Conservation (phyloP, 208 protist genomes). For the Trypanosoma lewisi region DNA sequence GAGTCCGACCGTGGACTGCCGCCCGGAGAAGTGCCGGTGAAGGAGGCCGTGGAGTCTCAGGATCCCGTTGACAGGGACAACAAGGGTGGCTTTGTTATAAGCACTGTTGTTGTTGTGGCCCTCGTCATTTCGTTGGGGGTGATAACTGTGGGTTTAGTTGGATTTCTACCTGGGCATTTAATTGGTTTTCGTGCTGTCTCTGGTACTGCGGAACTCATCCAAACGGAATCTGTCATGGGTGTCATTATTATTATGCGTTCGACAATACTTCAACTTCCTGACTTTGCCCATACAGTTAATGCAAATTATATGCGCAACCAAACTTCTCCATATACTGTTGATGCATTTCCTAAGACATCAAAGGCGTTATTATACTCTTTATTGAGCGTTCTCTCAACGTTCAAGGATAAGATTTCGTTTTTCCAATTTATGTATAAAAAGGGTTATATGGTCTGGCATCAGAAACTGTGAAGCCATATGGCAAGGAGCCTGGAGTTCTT, state of each 20-base stretch:
- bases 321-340: slow-evolving; percentile 14
- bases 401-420: slow-evolving; percentile 19
- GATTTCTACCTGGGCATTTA: slow-evolving; percentile 31
- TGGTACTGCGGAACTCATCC: slow-evolving; percentile 26
- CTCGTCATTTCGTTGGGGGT: slow-evolving; percentile 38
- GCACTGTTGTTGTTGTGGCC: slow-evolving; percentile 17
- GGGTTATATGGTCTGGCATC: slow-evolving; percentile 17
- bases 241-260: slow-evolving; percentile 57
- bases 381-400: slow-evolving; percentile 21
- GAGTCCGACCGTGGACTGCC: neutral
- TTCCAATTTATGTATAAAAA: slow-evolving; percentile 21
- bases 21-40: neutral
- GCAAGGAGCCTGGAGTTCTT: neutral
- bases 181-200: slow-evolving; percentile 29
- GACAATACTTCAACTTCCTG: slow-evolving; percentile 52
- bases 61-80: neutral
- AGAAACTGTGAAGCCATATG: neutral
- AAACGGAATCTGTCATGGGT: slow-evolving; percentile 35
- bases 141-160: too few relatives aligned
- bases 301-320: slow-evolving; percentile 55
- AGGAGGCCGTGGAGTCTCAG: neutral
- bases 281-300: slow-evolving; percentile 63
- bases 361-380: slow-evolving; percentile 17
- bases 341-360: slow-evolving; percentile 11
- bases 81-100: slow-evolving; percentile 9